Base-by-base conservation (phyloP, 495 filamentous ascomycete genomes). In the Achaetomiella virescens region DNA sequence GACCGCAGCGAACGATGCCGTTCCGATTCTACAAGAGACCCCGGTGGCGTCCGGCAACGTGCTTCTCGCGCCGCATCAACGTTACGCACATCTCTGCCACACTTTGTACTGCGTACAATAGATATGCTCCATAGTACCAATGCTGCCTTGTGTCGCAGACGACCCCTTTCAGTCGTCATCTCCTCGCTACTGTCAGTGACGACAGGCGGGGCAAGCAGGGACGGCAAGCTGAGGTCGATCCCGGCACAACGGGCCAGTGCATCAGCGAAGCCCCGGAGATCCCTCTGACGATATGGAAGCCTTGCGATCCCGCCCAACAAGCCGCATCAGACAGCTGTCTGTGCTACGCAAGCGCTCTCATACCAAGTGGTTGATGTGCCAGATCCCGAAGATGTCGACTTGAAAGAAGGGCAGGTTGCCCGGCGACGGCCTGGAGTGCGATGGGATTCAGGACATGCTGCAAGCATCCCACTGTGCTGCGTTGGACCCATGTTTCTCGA, bases 401-500 rank as follows among this genome's bases (percentile, higher is more conserved):
- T 38, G 41, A 2, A 25, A 44, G 15, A 17, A 43, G 11, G 31
- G 36, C 14, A 45, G 41, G 35, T 54, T 46, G 42, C 52, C 42
- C 14, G 12, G 29, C 33, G 18, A 38, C 41, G 29, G 14, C 22
- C 31, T 25, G 27, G 31, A 4, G 38, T 52, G 38, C 21, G 38
- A 22, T 31, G 38, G 15, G 15, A 41, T 37, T 24, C 24, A 29
- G n/a, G 29, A 29, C 15, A 14, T 54, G 20, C 51, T 47, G 27
- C 41, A 38, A 21, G 38, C 20, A 6, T 7, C 5, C 8, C 36
- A 4, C 40, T 35, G 25, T 45, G 51, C 51, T 25, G 37, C 29
- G 8, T 15, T 38, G 43, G 17, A 40, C 35, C 27, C 45, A 24
- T 33, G 43, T 52, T 35, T 52, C 47, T 33, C 27, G 52, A 55